Conservation (phyloP, 225 moss, liverwort and hornwort genomes). For the Pseudisothecium myosuroides region DNA sequence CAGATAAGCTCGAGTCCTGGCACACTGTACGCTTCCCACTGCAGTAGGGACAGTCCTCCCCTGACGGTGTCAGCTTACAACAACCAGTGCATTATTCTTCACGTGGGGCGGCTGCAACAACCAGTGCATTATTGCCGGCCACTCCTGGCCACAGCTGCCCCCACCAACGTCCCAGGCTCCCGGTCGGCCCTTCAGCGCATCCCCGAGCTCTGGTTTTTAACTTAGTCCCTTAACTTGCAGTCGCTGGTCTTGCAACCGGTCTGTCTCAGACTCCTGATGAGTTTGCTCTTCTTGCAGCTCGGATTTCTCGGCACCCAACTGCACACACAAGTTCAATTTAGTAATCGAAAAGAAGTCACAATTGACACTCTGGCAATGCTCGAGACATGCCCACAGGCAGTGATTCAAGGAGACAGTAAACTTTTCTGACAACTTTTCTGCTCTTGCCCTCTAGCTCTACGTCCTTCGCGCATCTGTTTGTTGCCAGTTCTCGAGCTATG, state of each 20-base stretch:
- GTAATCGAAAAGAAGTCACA: not conserved
- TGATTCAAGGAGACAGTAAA: not conserved
- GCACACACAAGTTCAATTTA: not conserved
- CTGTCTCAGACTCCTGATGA: not conserved
- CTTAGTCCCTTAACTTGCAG: not conserved
- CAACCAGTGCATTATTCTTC: no score
- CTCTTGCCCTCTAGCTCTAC: not conserved
- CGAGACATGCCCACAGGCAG: not conserved
- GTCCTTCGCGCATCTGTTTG: not conserved
- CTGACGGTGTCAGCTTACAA: not conserved
- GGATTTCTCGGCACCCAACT: not conserved
- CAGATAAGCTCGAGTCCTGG: not conserved
- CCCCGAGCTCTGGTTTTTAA: no score
- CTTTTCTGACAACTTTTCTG: not conserved
- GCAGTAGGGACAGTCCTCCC: no score
- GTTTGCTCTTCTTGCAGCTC: not conserved
- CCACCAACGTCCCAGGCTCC: no score
- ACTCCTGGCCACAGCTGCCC: not conserved
- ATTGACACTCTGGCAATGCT: not conserved
- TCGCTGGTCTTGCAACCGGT: not conserved
- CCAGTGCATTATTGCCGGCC: no score
- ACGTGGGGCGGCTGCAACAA: not conserved
- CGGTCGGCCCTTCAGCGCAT: not conserved
- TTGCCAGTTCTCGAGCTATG: not conserved
- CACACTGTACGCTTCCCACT: no score